These are phyloP conservation scores for Mucor sp. DNA, from an alignment of 371 early-diverging fungal species.

Conservation along the genomic window DNA sequence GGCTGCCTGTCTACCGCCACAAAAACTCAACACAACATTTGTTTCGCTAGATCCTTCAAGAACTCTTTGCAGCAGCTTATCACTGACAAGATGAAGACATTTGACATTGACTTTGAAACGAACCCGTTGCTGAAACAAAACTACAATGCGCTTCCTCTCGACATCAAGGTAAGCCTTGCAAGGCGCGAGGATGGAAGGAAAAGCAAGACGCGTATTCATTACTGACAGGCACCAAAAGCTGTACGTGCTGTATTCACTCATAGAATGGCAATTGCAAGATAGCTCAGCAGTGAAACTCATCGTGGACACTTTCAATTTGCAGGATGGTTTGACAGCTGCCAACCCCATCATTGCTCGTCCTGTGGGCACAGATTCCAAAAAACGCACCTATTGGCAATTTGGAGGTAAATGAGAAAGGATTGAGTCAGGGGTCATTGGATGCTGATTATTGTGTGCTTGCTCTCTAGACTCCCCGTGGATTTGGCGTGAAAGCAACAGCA, in stretches of 20 bases:
- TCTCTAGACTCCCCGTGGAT: slow-evolving; percentile 31
- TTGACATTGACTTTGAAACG: slow-evolving; percentile 32
- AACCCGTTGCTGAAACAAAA: slow-evolving; percentile 34
- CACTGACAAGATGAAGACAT: slow-evolving; percentile 28
- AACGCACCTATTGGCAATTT: slow-evolving; percentile 43
- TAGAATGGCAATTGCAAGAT: slow-evolving; percentile 54
- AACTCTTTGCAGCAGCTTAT: slow-evolving; percentile 33
- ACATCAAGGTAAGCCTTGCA: slow-evolving; percentile 29
- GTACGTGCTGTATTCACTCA: slow-evolving; percentile 27
- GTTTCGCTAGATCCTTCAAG: slow-evolving; percentile 12
- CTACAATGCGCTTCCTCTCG: slow-evolving; percentile 22
- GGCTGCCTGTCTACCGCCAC: neutral
- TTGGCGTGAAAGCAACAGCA: slow-evolving; percentile 31
- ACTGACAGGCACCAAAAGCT: slow-evolving; percentile 19
- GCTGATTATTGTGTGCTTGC: neutral
- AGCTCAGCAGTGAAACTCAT: slow-evolving; percentile 30
- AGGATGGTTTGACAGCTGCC: slow-evolving; percentile 5
- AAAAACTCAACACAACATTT: neutral
- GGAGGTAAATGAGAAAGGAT: slow-evolving; percentile 24
- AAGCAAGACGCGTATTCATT: neutral
- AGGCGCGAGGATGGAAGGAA: neutral
- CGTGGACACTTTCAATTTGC: slow-evolving; percentile 20
- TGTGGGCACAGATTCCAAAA: slow-evolving; percentile 32
- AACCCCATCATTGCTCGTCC: slow-evolving; percentile 28
- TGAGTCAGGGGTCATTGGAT: neutral